Evolutionary conservation across 768 basidiomycete genomes (phyloP).

Genomic region (Pleurotus sapidus): DNA sequence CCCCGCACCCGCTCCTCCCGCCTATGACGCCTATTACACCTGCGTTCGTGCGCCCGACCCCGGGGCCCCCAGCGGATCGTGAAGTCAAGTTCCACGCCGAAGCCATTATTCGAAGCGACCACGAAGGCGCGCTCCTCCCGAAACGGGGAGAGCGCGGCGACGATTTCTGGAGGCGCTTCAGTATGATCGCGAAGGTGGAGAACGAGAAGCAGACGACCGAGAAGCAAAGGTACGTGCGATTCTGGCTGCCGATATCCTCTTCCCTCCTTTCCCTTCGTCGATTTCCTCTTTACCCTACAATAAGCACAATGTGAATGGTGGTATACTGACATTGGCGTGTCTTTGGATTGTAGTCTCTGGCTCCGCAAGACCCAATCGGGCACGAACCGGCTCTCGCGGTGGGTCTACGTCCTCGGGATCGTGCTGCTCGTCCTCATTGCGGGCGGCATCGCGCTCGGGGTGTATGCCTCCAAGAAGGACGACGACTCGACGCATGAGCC

Average conservation of each 20-base stretch:
- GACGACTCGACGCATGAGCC: slow-evolving; percentile 37
- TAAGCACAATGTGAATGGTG: too few species aligned
- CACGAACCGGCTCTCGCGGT: slow-evolving; percentile 50
- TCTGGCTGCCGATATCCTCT: slow-evolving; percentile 1
- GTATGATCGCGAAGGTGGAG: slow-evolving; percentile 76
- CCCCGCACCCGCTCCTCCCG: slow-evolving; percentile 73
- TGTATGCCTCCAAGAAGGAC: slow-evolving; percentile 51
- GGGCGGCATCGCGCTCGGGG: slow-evolving; percentile 57
- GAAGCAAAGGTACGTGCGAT: slow-evolving; percentile 42
- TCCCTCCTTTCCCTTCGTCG: not conserved
- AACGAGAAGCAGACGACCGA: slow-evolving; percentile 31
- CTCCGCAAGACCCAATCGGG: slow-evolving; percentile 60
- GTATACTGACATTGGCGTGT: not conserved
- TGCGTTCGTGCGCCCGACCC: slow-evolving; percentile 64
- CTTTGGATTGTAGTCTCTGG: slow-evolving; percentile 49
- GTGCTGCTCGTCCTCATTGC: slow-evolving; percentile 53
- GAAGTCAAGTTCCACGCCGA: slow-evolving; percentile 28
- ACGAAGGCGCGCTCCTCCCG: slow-evolving; percentile 67
- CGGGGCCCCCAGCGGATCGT: slow-evolving; percentile 39
- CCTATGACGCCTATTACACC: slow-evolving; percentile 79
- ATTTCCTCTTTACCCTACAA: not conserved
- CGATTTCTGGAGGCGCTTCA: slow-evolving; percentile 86
- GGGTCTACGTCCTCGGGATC: slow-evolving; percentile 71
- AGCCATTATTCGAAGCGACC: slow-evolving; percentile 65
- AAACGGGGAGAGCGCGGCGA: slow-evolving; percentile 72